Evolutionary conservation across 805 yeast genomes (phyloP), one percentile per base, ranked within the genome.

Genomic region (Candida krabiensis): DNA sequence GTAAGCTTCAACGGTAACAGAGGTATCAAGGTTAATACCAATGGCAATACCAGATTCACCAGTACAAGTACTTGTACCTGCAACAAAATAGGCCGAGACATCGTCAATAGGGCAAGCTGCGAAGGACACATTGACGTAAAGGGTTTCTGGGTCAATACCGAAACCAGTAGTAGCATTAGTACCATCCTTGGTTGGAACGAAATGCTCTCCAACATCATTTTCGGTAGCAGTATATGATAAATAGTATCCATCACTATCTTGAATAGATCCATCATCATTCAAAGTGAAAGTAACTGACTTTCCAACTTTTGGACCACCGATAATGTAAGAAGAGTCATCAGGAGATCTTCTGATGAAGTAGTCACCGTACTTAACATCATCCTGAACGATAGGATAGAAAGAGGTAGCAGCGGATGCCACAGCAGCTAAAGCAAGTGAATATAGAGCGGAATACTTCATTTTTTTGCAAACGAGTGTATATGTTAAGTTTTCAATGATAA

Each of bases 381-480:
- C 9, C 26, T 33, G 5, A 7, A 11, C 7, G 24, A 21, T 8
- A 21, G 38, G 22, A 28, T 45, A 41, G 18, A 34, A 38, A 50
- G 63, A 22, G 79, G 79, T 5, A 79, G 79, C 21, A 75, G 36
- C 75, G 14, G 77, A 77, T 7, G 66, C 64, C 52, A 67, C 60
- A 22, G 71, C 69, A 6, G 59, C 46, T 6, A 61, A 33, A 67
- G 71, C 71, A 4, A 67, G 56, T 2, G 59, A 29, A 9, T 64
- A 38, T 11, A 63, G 71, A 84, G 64, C 72, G 69, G 64, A 84
- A 86, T 9, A 68, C 52, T 14, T 55, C 60, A 12, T 53, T 57
- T 5, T 52, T 52, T 45, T 49, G 49, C 34, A 63, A 68, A n/a
- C 30, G 23, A 28, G 12, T 33, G 15, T 30, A 43, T 38, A 22